A percentile compares a stretch with the other conserved stretches of the same genome.
Conservation (phyloP, 2,329 filamentous ascomycete genomes). For the Alternaria metachromatica region DNA sequence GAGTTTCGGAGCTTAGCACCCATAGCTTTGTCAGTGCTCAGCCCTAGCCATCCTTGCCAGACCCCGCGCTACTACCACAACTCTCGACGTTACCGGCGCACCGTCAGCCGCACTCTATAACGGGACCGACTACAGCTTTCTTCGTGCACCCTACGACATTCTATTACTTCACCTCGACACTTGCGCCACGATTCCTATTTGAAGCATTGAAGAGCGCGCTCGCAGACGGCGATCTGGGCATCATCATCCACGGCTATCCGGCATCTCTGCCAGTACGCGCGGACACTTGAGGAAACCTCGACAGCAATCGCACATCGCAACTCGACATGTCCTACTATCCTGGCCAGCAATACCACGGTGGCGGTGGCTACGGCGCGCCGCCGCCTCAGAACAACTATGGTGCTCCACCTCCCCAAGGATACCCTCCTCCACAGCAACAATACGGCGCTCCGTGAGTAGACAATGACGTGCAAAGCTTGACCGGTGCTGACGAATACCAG, state of each 20-base stretch:
- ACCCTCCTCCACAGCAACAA: conserved; percentile 36
- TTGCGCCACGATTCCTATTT: conserved; percentile 1
- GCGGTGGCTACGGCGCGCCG: conserved; percentile 50
- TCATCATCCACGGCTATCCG: conserved; percentile 22
- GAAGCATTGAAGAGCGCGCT: conserved; percentile 1
- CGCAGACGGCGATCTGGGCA: conserved; percentile 6
- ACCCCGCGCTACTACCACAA: conserved; percentile 20
- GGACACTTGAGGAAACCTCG: conserved; percentile 3
- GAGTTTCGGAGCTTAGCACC: conserved; percentile 2
- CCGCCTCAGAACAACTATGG: conserved; percentile 48
- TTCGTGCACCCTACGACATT: conserved; percentile 7
- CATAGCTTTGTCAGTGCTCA: conserved; percentile 12
- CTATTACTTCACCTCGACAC: neutral
- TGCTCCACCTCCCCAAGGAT: conserved; percentile 38
- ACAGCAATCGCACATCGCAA: conserved; percentile 9
- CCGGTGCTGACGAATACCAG: conserved; percentile 24
- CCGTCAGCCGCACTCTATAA: conserved; percentile 22
- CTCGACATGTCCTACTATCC: conserved; percentile 51
- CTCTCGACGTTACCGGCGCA: conserved; percentile 9
- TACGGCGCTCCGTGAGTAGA: conserved; percentile 41
- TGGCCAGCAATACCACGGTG: conserved; percentile 52
- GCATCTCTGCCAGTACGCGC: conserved; percentile 14
- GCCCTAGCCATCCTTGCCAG: conserved; percentile 16
- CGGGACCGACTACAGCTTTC: conserved; percentile 6
- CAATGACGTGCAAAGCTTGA: neutral